phyloP scores from a whole-genome alignment of 768 basidiomycete species.

The Mycena galopus region DNA sequence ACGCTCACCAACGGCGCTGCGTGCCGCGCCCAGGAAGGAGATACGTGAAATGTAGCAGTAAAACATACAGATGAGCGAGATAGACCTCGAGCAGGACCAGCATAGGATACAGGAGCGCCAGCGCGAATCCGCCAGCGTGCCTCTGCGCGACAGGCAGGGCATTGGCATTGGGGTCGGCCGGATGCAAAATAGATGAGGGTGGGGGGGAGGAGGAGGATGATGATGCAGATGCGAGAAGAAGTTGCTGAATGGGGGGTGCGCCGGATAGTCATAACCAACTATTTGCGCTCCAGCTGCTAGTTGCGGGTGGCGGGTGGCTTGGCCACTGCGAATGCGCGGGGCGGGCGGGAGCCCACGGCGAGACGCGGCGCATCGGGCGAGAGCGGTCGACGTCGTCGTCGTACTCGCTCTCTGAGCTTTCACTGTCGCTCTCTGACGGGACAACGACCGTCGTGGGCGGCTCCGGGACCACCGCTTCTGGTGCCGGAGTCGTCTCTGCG shows the following conservation, averaged over 20 bases:
- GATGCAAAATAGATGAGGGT: constrained; percentile 14
- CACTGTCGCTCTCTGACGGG: constrained; percentile 32
- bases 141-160: constrained; percentile 36
- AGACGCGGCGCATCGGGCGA: constrained; percentile 46
- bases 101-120: constrained; percentile 47
- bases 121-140: constrained; percentile 50
- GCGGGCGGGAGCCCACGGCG: constrained; percentile 41
- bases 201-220: constrained; percentile 9
- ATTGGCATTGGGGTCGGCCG: neutral
- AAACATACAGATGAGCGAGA: constrained; percentile 57
- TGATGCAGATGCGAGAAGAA: neutral
- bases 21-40: constrained; percentile 20
- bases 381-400: constrained; percentile 54
- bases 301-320: constrained; percentile 14
- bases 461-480: neutral
- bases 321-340: constrained; percentile 27
- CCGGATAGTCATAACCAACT: constrained; percentile 31
- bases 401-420: constrained; percentile 47
- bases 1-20: constrained; percentile 14
- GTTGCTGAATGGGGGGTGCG: neutral
- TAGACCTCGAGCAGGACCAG: constrained; percentile 54
- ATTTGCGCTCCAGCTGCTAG: constrained; percentile 17
- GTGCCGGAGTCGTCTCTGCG: neutral
- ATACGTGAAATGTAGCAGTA: constrained; percentile 52
- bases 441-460: neutral